phyloP scores from a whole-genome alignment of 2,329 filamentous ascomycete genomes.

The Dactylellina parvicollis region DNA sequence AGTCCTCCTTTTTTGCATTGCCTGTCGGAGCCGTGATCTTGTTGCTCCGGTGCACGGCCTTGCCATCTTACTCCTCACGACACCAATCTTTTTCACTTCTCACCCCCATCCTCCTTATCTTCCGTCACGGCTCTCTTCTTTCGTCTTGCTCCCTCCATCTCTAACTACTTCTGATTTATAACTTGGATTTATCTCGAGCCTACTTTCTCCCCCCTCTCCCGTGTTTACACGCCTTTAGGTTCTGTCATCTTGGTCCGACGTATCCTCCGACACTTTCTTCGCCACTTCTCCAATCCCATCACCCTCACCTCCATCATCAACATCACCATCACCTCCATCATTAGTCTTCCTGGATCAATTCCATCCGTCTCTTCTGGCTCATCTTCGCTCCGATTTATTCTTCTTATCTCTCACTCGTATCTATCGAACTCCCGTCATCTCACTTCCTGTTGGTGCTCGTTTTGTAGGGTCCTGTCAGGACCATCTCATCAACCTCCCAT shows the following conservation, averaged over 20 bases:
- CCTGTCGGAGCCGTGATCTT: background rate
- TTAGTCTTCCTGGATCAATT: too few species aligned
- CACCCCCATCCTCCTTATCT: constrained; percentile 13
- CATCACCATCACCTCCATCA: constrained; percentile 28
- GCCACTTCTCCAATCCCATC: constrained; percentile 28
- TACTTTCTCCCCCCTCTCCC: background rate
- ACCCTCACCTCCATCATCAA: constrained; percentile 27
- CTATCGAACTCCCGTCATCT: constrained; percentile 5
- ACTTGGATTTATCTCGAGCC: background rate
- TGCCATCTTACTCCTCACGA: constrained; percentile 11
- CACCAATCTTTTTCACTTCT: constrained; percentile 8
- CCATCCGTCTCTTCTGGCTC: constrained; percentile 7
- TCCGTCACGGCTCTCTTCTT: background rate
- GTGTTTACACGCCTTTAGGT: constrained; percentile 4
- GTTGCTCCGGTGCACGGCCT: background rate
- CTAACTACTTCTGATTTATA: background rate
- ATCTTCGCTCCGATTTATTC: background rate
- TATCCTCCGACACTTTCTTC: constrained; percentile 14
- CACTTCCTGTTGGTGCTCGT: constrained; percentile 1
- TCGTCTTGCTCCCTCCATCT: background rate
- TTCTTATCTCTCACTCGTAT: constrained; percentile 5
- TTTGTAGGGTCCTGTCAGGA: constrained; percentile 22
- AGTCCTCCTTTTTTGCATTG: constrained; percentile 5
- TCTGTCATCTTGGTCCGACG: background rate
- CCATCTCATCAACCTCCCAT: constrained; percentile 14